Evolutionary conservation across 2,329 filamentous ascomycete genomes (phyloP), one percentile per base, ranked within the genome.

Genomic region (Macrophomina phaseolina): DNA sequence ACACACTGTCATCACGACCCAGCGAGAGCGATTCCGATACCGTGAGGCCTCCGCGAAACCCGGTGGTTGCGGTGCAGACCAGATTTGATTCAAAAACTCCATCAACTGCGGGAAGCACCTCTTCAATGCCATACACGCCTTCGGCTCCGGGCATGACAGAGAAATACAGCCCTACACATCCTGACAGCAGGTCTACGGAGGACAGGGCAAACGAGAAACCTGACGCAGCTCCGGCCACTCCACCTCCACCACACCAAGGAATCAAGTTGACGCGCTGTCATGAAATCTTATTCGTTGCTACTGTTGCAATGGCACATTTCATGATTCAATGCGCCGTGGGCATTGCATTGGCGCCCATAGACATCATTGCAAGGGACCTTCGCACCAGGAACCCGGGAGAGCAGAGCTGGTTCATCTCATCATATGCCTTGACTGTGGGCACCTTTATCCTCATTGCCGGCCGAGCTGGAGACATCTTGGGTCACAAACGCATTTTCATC

Each of bases 381-480:
- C 76, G 75, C 11, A 76, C 77, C 30, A 73, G 72, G 1, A 77
- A 77, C 60, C 77, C 81, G 2, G 82, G 79, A 28, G 74, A 82
- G 53, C 75, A 80, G 42, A 77, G 78, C 16, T 83, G 80, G 81
- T 74, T 81, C 63, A 77, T 80, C 49, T 80, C 81, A 5, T 79
- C 74, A 12, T 83, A 81, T 72, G 76, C 74, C 51, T 71, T 82
- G 34, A 81, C 80, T 2, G 79, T 81, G 12, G 80, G 80, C 30
- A 81, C 79, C 4, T 81, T 82, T 69, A 82, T 83, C 67, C 74
- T 82, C 45, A 78, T 81, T 40, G 77, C 78, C 11, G 81, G 81
- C 11, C 75, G 80, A n/a, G 69, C 81, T 9, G 81, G 81, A n/a
- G 81, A 82, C 65, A 75, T 80, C 9, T 75, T 81, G 34, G 81